Evolutionary conservation across 169 alveolate genomes (phyloP).

Genomic region (Amoebophrya sp.): DNA sequence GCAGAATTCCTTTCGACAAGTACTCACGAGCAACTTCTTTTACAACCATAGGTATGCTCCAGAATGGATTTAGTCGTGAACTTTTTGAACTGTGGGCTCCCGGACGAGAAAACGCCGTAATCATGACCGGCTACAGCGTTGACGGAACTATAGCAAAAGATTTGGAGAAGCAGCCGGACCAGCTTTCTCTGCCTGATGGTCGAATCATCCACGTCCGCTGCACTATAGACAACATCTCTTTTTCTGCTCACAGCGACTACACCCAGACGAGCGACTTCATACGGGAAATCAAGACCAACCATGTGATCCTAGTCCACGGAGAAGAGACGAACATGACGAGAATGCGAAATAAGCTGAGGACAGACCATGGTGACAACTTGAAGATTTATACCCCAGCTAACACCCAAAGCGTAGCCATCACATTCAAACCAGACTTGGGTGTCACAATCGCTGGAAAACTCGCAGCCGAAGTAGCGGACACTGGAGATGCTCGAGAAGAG

Average conservation of each 20-base stretch:
- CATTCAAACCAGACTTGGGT: background rate
- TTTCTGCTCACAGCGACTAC: slow-evolving; percentile 89
- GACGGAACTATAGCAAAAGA: slow-evolving; percentile 94
- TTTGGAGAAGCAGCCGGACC: slow-evolving; percentile 82
- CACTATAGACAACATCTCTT: slow-evolving; percentile 69
- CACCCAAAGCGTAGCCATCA: background rate
- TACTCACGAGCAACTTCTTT: too few relatives aligned
- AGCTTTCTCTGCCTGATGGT: slow-evolving; percentile 67
- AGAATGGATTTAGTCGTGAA: slow-evolving; percentile 90
- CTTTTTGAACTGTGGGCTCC: slow-evolving; percentile 89
- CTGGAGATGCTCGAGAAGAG: too few relatives aligned
- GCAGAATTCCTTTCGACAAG: too few relatives aligned
- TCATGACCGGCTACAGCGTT: slow-evolving; percentile 94
- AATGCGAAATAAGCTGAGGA: background rate
- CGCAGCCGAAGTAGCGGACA: too few relatives aligned
- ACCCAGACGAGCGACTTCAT: slow-evolving; percentile 57
- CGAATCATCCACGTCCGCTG: slow-evolving; percentile 53
- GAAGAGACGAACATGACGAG: slow-evolving; percentile 12
- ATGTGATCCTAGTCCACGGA: slow-evolving; percentile 11
- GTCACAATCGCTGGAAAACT: background rate
- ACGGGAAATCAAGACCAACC: background rate
- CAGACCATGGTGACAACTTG: background rate
- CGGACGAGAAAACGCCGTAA: slow-evolving; percentile 77
- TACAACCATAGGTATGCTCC: slow-evolving; percentile 69
- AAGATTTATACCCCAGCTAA: background rate